Evolutionary conservation across 768 basidiomycete genomes (phyloP), one percentile per base, ranked within the genome.

Genomic region (Calocera viscosa): DNA sequence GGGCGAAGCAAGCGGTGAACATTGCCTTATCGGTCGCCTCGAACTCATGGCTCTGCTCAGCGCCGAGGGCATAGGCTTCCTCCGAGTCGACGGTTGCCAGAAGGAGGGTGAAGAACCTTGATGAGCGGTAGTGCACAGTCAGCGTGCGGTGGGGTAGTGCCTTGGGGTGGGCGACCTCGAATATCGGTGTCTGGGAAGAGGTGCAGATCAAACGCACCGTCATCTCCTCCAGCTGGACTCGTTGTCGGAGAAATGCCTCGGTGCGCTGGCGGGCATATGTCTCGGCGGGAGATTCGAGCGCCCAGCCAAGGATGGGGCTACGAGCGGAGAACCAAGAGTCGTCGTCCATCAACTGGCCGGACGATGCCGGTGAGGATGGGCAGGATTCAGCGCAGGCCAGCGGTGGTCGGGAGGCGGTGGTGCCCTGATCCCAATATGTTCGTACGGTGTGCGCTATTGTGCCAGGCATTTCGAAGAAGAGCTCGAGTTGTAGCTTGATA

Each of bases 1-100:
- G 53, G 16, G 53, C 53, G 53, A 60, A 60, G 53, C 53, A 60
- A 26, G 53, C 53, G 30, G 53, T 60, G 30, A 60, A 60, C 53
- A 32, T 32, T 16, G 53, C 53, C 53, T 60, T 60, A 32, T 60
- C 53, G 53, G 14, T 60, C 53, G 53, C 53, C 30, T 26, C 24
- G 53, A 60, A 60, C 53, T 60, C 53, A 32, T 60, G 26, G 26
- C 14, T 28, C 30, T 60, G 53, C 22, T 60, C 53, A 26, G 53
- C 53, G 16, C 53, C 53, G 30, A 60, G 53, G 11, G 24, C 53
- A 22, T 60, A 60, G 24, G 53, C 53, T 60, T 60, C 14, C 30
- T 60, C 53, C 2, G 53, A 60, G 53, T 60, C 53, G 26, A 22
- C 30, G 22, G 53, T 60, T 10, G 53, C 24, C 14, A 60, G 53